Percentiles rank a stretch among this genome's conserved stretches.
Evolutionary conservation across 2,329 filamentous ascomycete genomes (phyloP).

Genomic region (Teratosphaeria zuluensis): DNA sequence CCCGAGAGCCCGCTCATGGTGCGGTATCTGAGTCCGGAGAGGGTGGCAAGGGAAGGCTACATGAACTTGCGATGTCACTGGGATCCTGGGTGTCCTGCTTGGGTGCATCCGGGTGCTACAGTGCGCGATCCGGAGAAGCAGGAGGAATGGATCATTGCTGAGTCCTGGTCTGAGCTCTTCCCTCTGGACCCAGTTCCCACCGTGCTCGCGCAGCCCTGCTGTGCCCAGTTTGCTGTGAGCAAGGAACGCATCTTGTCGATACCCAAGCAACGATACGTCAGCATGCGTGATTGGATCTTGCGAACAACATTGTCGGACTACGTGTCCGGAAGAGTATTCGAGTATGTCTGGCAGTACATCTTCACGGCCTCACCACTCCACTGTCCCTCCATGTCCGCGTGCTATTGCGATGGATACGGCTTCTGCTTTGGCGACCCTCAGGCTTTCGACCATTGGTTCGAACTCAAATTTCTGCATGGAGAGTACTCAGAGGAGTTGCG

Average conservation of each 20-base stretch:
- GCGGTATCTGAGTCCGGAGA: conserved; percentile 33
- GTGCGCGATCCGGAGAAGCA: conserved; percentile 28
- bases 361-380: conserved; percentile 44
- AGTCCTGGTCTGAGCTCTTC: conserved; percentile 40
- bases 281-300: conserved; percentile 52
- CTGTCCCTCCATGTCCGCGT: conserved; percentile 46
- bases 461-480: conserved; percentile 33
- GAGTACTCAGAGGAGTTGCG: conserved; percentile 33
- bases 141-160: conserved; percentile 36
- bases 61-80: conserved; percentile 48
- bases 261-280: conserved; percentile 44
- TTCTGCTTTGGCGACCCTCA: conserved; percentile 48
- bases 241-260: conserved; percentile 46
- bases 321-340: conserved; percentile 51
- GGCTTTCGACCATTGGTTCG: conserved; percentile 40
- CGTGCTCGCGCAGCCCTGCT: conserved; percentile 52
- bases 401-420: conserved; percentile 56
- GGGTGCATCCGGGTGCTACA: conserved; percentile 41
- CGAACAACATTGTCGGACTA: conserved; percentile 47
- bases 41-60: conserved; percentile 42
- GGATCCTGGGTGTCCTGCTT: conserved; percentile 46
- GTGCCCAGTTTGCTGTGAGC: conserved; percentile 54
- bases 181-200: conserved; percentile 37
- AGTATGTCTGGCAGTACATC: conserved; percentile 56
- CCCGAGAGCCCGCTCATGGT: conserved; percentile 38